These are phyloP conservation scores for Cordyceps cicadae DNA, from an alignment of 2,329 filamentous ascomycete species.

Conservation along the genomic window DNA sequence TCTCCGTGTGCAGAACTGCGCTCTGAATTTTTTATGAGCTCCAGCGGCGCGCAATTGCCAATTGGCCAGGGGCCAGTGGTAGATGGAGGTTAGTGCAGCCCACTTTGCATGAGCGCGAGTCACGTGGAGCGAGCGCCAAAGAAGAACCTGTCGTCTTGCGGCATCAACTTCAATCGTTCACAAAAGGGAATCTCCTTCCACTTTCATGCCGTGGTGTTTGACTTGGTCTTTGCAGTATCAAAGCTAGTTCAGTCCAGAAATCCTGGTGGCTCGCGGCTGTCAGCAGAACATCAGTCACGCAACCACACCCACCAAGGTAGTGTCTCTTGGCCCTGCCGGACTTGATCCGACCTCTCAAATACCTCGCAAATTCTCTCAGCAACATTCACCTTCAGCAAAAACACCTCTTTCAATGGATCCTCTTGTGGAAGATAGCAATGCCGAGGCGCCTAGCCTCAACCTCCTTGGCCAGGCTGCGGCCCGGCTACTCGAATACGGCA, in stretches of 20 bases:
- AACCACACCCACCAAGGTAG: neutral
- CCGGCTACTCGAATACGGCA: conserved; percentile 28
- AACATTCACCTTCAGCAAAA: conserved; percentile 17
- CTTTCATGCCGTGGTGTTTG: neutral
- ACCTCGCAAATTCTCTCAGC: conserved; percentile 4
- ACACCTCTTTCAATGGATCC: conserved; percentile 12
- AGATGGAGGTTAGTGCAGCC: neutral
- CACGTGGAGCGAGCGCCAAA: conserved; percentile 6
- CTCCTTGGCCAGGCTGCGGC: conserved; percentile 25
- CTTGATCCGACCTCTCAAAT: neutral
- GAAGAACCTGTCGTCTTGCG: neutral
- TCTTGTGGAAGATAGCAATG: conserved; percentile 19
- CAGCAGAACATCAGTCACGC: neutral
- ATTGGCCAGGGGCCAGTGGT: conserved; percentile 7
- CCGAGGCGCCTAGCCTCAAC: conserved; percentile 24
- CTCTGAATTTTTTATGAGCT: conserved; percentile 31
- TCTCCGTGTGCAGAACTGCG: conserved; percentile 18
- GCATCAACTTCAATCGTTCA: neutral
- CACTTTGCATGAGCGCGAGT: conserved; percentile 2
- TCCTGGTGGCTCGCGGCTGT: neutral
- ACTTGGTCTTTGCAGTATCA: neutral
- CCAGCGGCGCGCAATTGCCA: conserved; percentile 12
- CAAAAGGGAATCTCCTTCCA: neutral
- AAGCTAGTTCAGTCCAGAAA: neutral
- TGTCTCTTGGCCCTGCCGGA: conserved; percentile 1